These are phyloP conservation scores for Nakazawaea ishiwadae DNA, from an alignment of 805 yeast species.

Conservation along the genomic window DNA sequence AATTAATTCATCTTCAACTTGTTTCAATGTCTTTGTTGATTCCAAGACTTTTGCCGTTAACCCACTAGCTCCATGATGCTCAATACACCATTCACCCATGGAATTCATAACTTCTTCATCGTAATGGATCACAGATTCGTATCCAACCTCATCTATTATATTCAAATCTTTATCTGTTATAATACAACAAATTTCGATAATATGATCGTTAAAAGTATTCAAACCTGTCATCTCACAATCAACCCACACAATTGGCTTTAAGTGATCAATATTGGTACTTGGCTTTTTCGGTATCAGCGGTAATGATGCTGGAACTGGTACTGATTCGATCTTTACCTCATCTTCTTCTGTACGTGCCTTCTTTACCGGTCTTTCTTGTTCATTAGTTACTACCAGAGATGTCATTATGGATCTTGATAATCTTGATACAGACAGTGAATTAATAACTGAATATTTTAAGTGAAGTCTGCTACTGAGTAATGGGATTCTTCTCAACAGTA, in stretches of 20 bases:
- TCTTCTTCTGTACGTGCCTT: neutral
- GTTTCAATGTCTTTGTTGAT: constrained; percentile 46
- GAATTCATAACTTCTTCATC: constrained; percentile 54
- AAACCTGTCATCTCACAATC: constrained; percentile 99
- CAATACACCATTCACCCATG: constrained; percentile 88
- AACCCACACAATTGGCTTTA: constrained; percentile 71
- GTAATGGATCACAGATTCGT: constrained; percentile 75
- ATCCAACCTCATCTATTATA: constrained; percentile 64
- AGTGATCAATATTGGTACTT: constrained; percentile 12
- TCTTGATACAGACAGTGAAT: too few relatives aligned
- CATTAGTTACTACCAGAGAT: neutral
- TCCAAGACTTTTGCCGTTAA: constrained; percentile 65
- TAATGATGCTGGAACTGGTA: neutral
- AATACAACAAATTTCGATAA: constrained; percentile 88
- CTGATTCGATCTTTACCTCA: too few relatives aligned
- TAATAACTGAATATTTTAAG: too few relatives aligned
- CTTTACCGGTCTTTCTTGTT: constrained; percentile 4
- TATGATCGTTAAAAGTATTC: constrained; percentile 71
- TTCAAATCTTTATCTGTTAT: constrained; percentile 81
- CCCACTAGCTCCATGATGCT: constrained; percentile 77
- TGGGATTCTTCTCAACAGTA: too few relatives aligned
- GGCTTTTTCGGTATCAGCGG: constrained; percentile 5
- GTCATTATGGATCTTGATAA: neutral
- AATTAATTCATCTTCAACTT: constrained; percentile 64
- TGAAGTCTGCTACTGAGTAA: too few relatives aligned